Conservation (phyloP, 1,284 basidiomycete genomes). For the Vanrija pseudolonga region DNA sequence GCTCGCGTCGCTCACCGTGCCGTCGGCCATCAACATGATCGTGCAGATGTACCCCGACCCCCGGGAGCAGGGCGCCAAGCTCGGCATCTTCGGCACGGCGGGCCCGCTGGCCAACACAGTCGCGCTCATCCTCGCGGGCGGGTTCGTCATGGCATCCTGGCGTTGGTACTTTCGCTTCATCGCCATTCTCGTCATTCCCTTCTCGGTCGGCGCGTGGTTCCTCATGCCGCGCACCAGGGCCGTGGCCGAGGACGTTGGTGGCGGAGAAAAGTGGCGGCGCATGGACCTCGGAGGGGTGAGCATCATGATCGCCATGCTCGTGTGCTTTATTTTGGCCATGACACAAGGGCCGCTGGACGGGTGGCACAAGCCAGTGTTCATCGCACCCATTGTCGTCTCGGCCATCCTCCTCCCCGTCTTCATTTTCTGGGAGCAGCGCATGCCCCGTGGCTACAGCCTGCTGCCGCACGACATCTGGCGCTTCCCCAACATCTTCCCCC, state of each 20-base stretch:
- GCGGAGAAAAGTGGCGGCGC: conserved; percentile 40
- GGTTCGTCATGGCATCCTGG: conserved; percentile 37
- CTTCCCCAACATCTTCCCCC: conserved; percentile 45
- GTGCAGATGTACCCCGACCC: conserved; percentile 41
- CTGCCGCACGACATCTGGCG: conserved; percentile 44
- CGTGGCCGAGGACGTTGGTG: conserved; percentile 36
- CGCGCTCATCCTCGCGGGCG: conserved; percentile 33
- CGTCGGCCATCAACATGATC: conserved; percentile 39
- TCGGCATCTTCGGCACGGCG: conserved; percentile 40
- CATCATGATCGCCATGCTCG: conserved; percentile 34
- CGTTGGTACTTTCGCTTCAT: conserved; percentile 43
- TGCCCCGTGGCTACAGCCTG: conserved; percentile 38
- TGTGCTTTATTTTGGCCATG: conserved; percentile 47
- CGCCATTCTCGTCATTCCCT: conserved; percentile 28
- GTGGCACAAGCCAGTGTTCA: conserved; percentile 42
- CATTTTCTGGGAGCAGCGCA: conserved; percentile 29
- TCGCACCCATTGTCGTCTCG: conserved; percentile 39
- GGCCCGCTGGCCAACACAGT: conserved; percentile 28
- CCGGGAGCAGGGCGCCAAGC: conserved; percentile 31
- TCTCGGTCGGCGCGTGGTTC: background rate
- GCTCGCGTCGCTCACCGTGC: conserved; percentile 38
- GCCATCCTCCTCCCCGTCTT: conserved; percentile 16
- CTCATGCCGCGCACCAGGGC: conserved; percentile 23
- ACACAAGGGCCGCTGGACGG: conserved; percentile 41
- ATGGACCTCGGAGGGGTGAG: conserved; percentile 45